Conservation (phyloP, 1,284 basidiomycete genomes). For the Marasmius oreades region DNA sequence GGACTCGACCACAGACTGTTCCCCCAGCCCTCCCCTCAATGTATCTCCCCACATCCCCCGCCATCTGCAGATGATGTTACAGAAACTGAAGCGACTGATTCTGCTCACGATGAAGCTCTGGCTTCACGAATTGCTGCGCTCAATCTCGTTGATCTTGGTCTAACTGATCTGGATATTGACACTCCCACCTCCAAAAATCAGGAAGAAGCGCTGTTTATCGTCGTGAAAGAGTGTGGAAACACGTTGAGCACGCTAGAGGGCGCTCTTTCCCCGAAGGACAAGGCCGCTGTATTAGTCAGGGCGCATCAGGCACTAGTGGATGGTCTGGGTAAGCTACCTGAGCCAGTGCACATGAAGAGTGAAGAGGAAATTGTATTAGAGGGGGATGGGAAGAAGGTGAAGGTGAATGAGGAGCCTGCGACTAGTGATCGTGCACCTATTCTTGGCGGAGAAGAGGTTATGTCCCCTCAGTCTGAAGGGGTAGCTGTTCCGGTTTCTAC, state of each 20-base stretch:
- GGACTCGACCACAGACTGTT: conserved; percentile 7
- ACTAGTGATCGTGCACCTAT: not conserved
- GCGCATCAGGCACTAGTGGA: conserved; percentile 85
- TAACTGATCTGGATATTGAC: conserved; percentile 85
- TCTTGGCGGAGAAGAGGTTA: not conserved
- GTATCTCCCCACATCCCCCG: not conserved
- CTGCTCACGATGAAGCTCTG: conserved; percentile 85
- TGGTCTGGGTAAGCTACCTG: conserved; percentile 61
- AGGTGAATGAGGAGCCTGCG: not conserved
- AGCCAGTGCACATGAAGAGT: conserved; percentile 57
- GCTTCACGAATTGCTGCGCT: conserved; percentile 86
- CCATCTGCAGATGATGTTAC: not conserved
- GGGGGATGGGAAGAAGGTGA: not conserved
- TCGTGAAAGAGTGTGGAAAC: conserved; percentile 74
- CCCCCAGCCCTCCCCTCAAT: conserved; percentile 8
- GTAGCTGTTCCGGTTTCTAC: too few relatives aligned
- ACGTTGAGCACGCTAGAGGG: conserved; percentile 68
- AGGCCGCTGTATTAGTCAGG: conserved; percentile 75
- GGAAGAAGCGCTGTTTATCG: conserved; percentile 51
- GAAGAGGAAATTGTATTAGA: conserved; percentile 26
- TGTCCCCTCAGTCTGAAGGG: not conserved
- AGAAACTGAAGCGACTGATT: conserved; percentile 54
- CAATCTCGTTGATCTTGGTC: conserved; percentile 81
- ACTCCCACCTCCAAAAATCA: conserved; percentile 36
- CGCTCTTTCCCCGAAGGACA: conserved; percentile 71